Percentiles rank a stretch among this genome's conserved stretches.
These are phyloP conservation scores for Coniochaeta pulveracea DNA, from an alignment of 2,329 filamentous ascomycete genomes.

Conservation along the genomic window DNA sequence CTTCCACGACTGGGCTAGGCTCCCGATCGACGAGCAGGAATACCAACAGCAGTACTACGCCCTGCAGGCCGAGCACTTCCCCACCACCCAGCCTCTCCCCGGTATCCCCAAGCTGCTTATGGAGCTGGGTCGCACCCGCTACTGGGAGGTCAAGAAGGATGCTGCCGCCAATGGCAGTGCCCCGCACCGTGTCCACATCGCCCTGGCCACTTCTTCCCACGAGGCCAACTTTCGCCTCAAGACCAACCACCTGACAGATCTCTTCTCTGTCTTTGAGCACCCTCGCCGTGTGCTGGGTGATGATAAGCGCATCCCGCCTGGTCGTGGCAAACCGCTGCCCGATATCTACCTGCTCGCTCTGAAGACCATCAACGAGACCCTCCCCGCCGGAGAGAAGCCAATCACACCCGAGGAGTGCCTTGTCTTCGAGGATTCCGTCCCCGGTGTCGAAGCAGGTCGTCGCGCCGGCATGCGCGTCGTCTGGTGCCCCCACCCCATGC, in stretches of 20 bases:
- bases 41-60: conserved; percentile 48
- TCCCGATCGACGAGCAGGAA: conserved; percentile 63
- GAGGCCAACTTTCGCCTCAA: conserved; percentile 65
- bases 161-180: conserved; percentile 11
- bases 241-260: conserved; percentile 46
- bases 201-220: conserved; percentile 75
- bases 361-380: conserved; percentile 67
- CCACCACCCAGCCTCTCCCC: conserved; percentile 61
- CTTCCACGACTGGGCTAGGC: conserved; percentile 69
- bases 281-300: conserved; percentile 76
- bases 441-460: conserved; percentile 81
- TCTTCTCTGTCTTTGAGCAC: conserved; percentile 55
- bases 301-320: conserved; percentile 62
- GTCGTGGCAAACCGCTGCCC: conserved; percentile 85
- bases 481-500: conserved; percentile 77
- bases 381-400: conserved; percentile 48
- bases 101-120: conserved; percentile 62
- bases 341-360: conserved; percentile 90
- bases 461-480: conserved; percentile 90
- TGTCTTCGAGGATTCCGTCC: conserved; percentile 92
- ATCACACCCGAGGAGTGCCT: conserved; percentile 80
- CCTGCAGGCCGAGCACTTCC: conserved; percentile 64
- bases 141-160: conserved; percentile 28
- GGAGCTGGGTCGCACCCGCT: conserved; percentile 41
- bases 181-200: conserved; percentile 54